Evolutionary conservation across 2,329 filamentous ascomycete species (phyloP), one percentile per base, ranked within the genome.

Genomic region (Stachybotrys echinatus): DNA sequence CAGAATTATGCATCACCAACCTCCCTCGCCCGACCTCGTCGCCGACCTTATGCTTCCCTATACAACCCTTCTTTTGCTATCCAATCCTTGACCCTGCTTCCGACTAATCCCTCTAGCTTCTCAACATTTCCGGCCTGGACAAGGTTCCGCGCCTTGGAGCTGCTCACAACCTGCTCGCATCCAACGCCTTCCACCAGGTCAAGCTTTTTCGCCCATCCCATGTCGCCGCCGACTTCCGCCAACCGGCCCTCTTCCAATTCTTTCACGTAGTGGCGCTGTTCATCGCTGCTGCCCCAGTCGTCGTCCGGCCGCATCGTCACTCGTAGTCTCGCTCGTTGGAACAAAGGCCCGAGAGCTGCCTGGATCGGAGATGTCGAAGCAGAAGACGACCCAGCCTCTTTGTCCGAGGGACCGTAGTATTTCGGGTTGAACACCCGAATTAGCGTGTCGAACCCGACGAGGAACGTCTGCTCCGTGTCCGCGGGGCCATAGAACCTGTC

Each of bases 381-480:
- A n/a, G 27, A 34, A 79, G 3, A 50, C 48, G 12, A 12, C 3
- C 48, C 22, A 6, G 40, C 50, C 20, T 23, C 10, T 17, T 18
- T 27, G 20, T 23, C 22, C 17, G 40, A 19, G n/a, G 19, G 19
- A 12, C 48, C 63, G 61, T 90, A 89, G 67, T 92, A 92, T 63
- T 87, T 88, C 1, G 85, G 78, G 45, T 88, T 74, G 48, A 88
- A 80, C 48, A 92, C 81, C 19, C 88, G 79, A 17, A 87, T 81
- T 6, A 92, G 69, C 0, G 88, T 92, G 59, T 92, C 88, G 62
- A 83, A 92, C 23, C 89, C 89, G 2, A 83, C 79, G 3, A 92
- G 77, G 59, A 88, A 88, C 4, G 88, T 70, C 58, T 90, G 86
- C 48, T 76, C 70, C 7, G 65, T 61, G 45, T 18, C 22, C 18